Evolutionary conservation across 805 yeast genomes (phyloP), one percentile per base, ranked within the genome.

Genomic region (Teunomyces atbi): DNA sequence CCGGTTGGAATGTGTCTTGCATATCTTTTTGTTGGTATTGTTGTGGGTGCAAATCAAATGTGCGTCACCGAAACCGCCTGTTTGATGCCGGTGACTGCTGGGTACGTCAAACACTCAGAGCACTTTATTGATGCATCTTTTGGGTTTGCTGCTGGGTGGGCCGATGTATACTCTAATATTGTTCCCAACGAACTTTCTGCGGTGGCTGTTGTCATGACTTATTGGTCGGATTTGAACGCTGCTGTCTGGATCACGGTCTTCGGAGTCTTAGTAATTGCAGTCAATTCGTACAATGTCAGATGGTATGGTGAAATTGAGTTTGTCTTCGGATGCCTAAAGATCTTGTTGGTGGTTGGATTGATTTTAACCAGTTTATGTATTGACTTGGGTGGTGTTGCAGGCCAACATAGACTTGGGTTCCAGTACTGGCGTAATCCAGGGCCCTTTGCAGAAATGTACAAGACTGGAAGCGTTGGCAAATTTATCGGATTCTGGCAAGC

Each of bases 141-240:
- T 36, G 78, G 77, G 2, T 76, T 75, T 53, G 68, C 77, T 10
- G 68, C 69, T 50, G 81, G 81, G 30, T 76, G 77, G 70, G 53
- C 67, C 35, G 63, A 66, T 35, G 58, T 73, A 32, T 73, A 71
- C 58, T 58, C 61, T 2, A 37, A 36, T 11, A 7, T 62, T 10
- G 49, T 70, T 45, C 79, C 80, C 20, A 62, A 60, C 43, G 79
- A 76, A 49, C 58, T 77, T 32, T 59, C 76, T 18, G 79, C 79
- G 2, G 70, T 71, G n/a, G 73, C 77, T n/a, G 66, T 74, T 29
- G 67, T 75, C 5, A 63, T 76, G 53, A 64, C 68, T 15, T 76
- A 68, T 49, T 76, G 80, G 81, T 58, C 73, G 1, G 65, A 62
- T 34, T 55, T 74, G 16, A 73, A 66, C 35, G 71, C 76, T 7